A percentile compares a stretch with the other conserved stretches of the same genome.
Evolutionary conservation across 2,329 filamentous ascomycete genomes (phyloP).

Genomic region (Alternaria ethzedia): DNA sequence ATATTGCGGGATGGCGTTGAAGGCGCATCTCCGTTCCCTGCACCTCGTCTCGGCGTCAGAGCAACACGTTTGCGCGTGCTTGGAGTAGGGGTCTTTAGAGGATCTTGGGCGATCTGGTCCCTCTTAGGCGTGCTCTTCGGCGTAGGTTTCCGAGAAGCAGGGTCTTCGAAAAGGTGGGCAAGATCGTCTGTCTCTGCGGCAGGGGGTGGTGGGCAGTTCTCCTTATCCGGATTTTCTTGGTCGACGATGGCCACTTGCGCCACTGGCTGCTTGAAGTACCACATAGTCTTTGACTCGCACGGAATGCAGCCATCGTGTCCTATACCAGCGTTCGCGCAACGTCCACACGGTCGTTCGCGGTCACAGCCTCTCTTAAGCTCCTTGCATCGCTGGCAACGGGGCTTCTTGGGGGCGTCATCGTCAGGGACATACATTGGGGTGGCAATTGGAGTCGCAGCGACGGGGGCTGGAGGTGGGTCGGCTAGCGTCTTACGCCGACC

Average conservation of each 20-base stretch:
- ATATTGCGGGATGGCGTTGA: constrained; percentile 44
- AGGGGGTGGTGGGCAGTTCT: constrained; percentile 58
- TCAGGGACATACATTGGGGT: constrained; percentile 10
- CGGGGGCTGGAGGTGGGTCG: constrained; percentile 47
- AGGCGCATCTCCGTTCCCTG: constrained; percentile 23
- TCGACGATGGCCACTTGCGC: constrained; percentile 16
- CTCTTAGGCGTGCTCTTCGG: constrained; percentile 66
- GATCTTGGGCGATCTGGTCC: constrained; percentile 59
- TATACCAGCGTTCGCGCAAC: constrained; percentile 28
- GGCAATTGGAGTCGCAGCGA: constrained; percentile 1
- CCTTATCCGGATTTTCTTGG: constrained; percentile 57
- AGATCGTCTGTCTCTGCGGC: constrained; percentile 58
- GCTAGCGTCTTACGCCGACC: constrained; percentile 67
- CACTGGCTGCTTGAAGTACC: constrained; percentile 25
- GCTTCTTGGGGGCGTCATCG: constrained; percentile 24
- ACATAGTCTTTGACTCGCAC: constrained; percentile 19
- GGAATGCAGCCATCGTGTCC: constrained; percentile 32
- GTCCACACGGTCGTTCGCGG: constrained; percentile 33
- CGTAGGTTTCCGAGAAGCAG: constrained; percentile 63
- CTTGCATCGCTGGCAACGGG: constrained; percentile 35
- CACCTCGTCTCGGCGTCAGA: constrained; percentile 41
- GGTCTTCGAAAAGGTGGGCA: constrained; percentile 70
- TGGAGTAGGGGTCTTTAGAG: constrained; percentile 56
- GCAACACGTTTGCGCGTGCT: constrained; percentile 45
- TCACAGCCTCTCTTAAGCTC: constrained; percentile 31